Evolutionary conservation across 768 basidiomycete species (phyloP), one percentile per base, ranked within the genome.

Genomic region (Trametes punicea): DNA sequence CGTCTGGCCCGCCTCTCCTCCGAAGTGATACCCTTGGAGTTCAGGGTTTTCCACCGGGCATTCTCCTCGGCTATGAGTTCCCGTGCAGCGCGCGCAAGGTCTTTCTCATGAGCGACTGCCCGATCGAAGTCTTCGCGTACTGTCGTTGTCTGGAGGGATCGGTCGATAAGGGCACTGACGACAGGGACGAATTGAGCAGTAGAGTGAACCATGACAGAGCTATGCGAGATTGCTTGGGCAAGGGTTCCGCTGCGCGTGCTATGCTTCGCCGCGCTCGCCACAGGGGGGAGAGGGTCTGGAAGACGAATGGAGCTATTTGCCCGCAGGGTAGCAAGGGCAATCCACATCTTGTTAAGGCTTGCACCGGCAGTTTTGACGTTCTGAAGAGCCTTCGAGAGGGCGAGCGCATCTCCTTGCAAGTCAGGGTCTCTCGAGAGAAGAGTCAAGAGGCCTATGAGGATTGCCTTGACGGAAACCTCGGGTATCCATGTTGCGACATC

Each of bases 151-250:
- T 76, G 68, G 16, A 83, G 61, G 2, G 73, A 77, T 6, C 70
- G 69, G 34, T 86, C 75, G 13, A 87, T 77, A n/a, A 93, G 72
- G 3, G 81, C 77, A 6, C 76, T 58, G 26, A 91, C 64, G 20
- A 88, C 76, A 15, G 89, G 88, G 13, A 92, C 72, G 62, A 92
- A 75, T 62, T 90, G 90, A 4, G 77, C 77, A 0, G 87, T 73
- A 18, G 64, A 66, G 4, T 72, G 67, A 63, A 76, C 77, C 58
- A 57, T 71, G 54, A 68, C 73, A 54, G 51, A 46, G 27, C 47
- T 25, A 8, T 41, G 41, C 13, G 59, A 30, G 6, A 42, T 40
- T 15, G 55, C 55, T 15, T 47, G 55, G 16, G 41, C 49, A 26
- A 31, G 56, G 45, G 20, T 46, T 10, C 56, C 65, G 40, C 75